phyloP scores from a whole-genome alignment of 805 yeast genomes.

The Kluyveromyces lactis region DNA sequence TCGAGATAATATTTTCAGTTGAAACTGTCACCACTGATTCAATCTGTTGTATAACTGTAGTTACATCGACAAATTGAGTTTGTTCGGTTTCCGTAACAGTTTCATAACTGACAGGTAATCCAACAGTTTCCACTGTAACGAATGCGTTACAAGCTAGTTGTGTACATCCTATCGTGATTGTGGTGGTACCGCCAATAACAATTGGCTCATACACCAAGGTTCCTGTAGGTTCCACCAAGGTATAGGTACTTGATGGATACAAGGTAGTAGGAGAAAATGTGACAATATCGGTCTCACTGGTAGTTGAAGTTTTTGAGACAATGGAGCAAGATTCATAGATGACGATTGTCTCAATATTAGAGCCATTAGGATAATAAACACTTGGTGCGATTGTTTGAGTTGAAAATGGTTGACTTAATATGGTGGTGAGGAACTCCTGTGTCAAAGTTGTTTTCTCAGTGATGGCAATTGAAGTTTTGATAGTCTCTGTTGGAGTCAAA shows the following conservation, averaged over 20 bases:
- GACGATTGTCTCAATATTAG: conserved; percentile 5
- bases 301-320: conserved; percentile 2
- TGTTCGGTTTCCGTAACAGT: not conserved
- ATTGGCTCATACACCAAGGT: not conserved
- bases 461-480: conserved; percentile 3
- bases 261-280: conserved; percentile 4
- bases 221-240: not conserved
- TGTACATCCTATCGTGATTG: not conserved
- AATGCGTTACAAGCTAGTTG: not conserved
- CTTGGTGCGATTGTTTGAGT: conserved; percentile 6
- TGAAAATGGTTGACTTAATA: conserved; percentile 5
- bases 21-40: not conserved
- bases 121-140: not conserved
- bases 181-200: not conserved
- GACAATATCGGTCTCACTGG: conserved; percentile 2
- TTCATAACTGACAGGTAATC: not conserved
- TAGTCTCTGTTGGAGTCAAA: not conserved
- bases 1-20: not conserved
- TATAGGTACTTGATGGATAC: conserved; percentile 3
- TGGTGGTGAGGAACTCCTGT: conserved; percentile 6
- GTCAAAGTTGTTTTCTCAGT: conserved; percentile 4
- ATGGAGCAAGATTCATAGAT: conserved; percentile 7
- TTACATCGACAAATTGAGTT: not conserved
- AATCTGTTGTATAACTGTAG: not conserved
- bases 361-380: conserved; percentile 4